phyloP scores from a whole-genome alignment of 208 protist genomes.

The Wallacemonas sp. region DNA sequence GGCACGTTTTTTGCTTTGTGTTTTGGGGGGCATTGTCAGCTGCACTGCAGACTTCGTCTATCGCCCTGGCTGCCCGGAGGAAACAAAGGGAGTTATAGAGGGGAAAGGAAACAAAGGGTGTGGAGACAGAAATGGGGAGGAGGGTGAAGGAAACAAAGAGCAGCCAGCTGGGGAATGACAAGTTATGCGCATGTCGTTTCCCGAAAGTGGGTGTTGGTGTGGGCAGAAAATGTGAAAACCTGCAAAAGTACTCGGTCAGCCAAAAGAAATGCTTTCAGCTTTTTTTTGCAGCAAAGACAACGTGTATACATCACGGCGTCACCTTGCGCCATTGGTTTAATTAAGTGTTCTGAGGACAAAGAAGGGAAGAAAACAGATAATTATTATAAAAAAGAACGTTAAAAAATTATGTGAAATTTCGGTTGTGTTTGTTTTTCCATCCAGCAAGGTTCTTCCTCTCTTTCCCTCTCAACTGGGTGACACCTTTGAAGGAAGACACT shows the following conservation, averaged over 20 bases:
- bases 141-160: not conserved
- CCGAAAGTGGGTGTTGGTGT: too few relatives aligned
- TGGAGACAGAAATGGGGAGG: not conserved
- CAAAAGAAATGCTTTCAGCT: constrained; percentile 3
- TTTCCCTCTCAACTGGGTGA: too few relatives aligned
- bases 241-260: not conserved
- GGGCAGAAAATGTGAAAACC: too few relatives aligned
- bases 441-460: not conserved
- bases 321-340: too few relatives aligned
- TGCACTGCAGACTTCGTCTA: not conserved
- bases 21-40: constrained; percentile 39
- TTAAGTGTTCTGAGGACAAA: constrained; percentile 1
- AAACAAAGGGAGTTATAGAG: not conserved
- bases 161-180: too few relatives aligned
- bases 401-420: constrained; percentile 18
- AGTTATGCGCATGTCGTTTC: too few relatives aligned
- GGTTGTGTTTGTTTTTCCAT: constrained; percentile 8
- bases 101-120: not conserved
- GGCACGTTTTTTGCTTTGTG: constrained; percentile 27
- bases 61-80: too few relatives aligned
- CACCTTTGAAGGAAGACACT: too few relatives aligned
- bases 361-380: constrained; percentile 6
- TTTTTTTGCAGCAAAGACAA: not conserved
- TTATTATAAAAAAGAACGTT: constrained; percentile 3
- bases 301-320: not conserved